Evolutionary conservation across 805 yeast species (phyloP), one percentile per base, ranked within the genome.

Genomic region (Lipomyces lipofer): DNA sequence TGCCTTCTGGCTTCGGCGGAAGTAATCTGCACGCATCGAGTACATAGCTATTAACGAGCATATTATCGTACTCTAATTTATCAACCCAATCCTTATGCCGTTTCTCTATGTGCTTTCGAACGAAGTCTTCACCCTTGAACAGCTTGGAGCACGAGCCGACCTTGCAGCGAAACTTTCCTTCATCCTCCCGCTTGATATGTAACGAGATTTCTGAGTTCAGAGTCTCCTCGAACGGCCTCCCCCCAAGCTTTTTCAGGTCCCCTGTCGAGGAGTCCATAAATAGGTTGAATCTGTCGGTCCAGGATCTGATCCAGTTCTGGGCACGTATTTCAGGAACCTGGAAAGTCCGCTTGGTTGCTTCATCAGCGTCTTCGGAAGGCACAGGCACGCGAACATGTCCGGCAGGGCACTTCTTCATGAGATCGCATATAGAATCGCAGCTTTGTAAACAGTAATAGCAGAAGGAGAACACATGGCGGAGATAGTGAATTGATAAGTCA

Each of bases 51-150:
- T 58, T 58, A 24, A 58, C 32, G 25, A 57, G 33, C 15, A 17
- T 24, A 8, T 38, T 47, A 17, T 57, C 58, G 12, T 22, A 32
- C 33, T 43, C 43, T 19, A 58, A 35, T 12, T 25, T 24, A 6
- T 42, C 49, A 13, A 52, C 27, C 43, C 58, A 60, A 6, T 60
- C 63, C n/a, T 45, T 43, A 45, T 60, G 63, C 43, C 58, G 52
- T 22, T 52, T 59, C 33, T 33, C 52, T 21, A 60, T 58, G 27
- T 60, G 63, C 27, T 60, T 60, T 17, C 40, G 39, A 24, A 60
- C 63, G 28, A 59, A 60, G n/a, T 58, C 62, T 29, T 44, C 63
- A 3, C 59, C 63, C 30, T 52, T 52, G 43, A 60, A 60, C 10
- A 60, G 49, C 30, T 60, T 60, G 12, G 58, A 51, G 42, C 63